Conservation (phyloP, 2,329 filamentous ascomycete genomes). For the Pseudocercospora pini-densiflorae region DNA sequence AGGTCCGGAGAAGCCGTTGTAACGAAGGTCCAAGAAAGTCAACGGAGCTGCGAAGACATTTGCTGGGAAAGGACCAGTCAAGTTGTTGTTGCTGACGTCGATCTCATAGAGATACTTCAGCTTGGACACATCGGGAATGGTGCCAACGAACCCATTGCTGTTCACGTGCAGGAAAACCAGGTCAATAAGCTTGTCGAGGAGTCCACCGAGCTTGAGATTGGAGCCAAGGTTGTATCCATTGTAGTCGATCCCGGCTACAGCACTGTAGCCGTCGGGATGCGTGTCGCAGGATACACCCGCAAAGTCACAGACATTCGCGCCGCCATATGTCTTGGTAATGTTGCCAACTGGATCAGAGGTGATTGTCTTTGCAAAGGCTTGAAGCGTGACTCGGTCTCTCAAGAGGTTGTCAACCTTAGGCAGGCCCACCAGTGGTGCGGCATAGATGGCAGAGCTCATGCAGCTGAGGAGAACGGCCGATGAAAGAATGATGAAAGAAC, state of each 20-base stretch:
- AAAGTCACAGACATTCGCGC: constrained; percentile 18
- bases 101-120: constrained; percentile 21
- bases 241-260: constrained; percentile 20
- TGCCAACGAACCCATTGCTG: constrained; percentile 20
- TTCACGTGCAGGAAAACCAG: constrained; percentile 23
- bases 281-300: constrained; percentile 12
- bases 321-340: constrained; percentile 15
- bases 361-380: constrained; percentile 20
- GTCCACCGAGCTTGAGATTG: constrained; percentile 9
- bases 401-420: constrained; percentile 9
- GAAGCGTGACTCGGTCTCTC: constrained; percentile 16
- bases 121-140: constrained; percentile 17
- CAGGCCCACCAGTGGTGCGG: neutral
- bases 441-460: neutral
- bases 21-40: constrained; percentile 23
- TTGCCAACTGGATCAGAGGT: constrained; percentile 16
- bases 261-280: constrained; percentile 8
- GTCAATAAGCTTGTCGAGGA: constrained; percentile 20
- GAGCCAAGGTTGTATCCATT: constrained; percentile 12
- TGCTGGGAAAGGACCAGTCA: constrained; percentile 16
- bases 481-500: neutral
- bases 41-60: constrained; percentile 13
- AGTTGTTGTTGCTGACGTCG: constrained; percentile 22
- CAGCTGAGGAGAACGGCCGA: neutral
- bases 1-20: constrained; percentile 19